phyloP scores from a whole-genome alignment of 352 stramenopile species.

The Globisporangium spinosum region DNA sequence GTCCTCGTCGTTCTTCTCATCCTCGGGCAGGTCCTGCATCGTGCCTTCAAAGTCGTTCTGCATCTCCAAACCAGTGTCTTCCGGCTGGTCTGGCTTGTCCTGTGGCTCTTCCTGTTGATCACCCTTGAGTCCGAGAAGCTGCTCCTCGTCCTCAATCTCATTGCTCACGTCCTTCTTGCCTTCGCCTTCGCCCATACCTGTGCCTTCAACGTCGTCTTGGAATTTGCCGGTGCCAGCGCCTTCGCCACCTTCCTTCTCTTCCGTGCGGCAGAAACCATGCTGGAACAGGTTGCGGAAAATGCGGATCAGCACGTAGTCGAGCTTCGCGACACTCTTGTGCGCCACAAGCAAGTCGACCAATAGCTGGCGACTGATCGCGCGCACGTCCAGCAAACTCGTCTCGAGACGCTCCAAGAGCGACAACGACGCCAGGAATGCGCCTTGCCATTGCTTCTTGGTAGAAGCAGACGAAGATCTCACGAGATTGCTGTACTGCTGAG shows the following conservation, averaged over 20 bases:
- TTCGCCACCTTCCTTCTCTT: conserved; percentile 89
- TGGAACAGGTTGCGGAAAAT: conserved; percentile 96
- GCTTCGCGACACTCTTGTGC: conserved; percentile 92
- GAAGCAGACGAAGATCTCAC: conserved; percentile 18
- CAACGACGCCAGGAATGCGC: conserved; percentile 41
- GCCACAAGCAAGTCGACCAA: conserved; percentile 74
- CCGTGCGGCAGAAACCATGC: conserved; percentile 93
- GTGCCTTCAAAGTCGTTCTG: conserved; percentile 99
- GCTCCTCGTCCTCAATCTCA: conserved; percentile 99
- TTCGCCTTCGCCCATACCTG: conserved; percentile 99
- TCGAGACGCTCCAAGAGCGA: conserved; percentile 57
- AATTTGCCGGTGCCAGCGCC: conserved; percentile 89
- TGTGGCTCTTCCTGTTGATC: conserved; percentile 87
- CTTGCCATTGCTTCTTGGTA: conserved; percentile 22
- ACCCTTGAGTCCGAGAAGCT: conserved; percentile 97
- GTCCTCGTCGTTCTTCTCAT: conserved; percentile 88
- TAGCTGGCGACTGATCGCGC: conserved; percentile 76
- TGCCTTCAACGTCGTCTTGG: conserved; percentile 98
- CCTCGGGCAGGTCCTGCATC: conserved; percentile 95
- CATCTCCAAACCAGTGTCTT: conserved; percentile 99
- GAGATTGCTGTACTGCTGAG: conserved; percentile 45
- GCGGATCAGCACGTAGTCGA: conserved; percentile 93
- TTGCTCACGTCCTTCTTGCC: conserved; percentile 99
- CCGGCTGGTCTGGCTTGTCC: conserved; percentile 84
- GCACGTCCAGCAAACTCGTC: conserved; percentile 56